Conservation (phyloP, 78 protist genomes). For the Dictyostelium purpureum region DNA sequence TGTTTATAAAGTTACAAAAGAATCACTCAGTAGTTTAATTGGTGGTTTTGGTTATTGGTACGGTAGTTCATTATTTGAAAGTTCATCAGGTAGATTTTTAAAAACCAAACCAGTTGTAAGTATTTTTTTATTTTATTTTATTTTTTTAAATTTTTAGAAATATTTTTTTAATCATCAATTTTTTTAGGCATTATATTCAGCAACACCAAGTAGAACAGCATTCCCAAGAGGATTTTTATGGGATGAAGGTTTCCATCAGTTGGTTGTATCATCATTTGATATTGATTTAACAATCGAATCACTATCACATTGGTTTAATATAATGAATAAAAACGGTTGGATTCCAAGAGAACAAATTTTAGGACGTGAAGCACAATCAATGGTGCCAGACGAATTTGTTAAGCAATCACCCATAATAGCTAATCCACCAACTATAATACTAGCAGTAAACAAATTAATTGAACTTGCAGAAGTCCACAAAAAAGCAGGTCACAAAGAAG, state of each 20-base stretch:
- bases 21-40: slow-evolving; percentile 80
- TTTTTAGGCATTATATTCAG: slow-evolving; percentile 70
- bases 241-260: slow-evolving; percentile 98
- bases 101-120: background rate
- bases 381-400: slow-evolving; percentile 45
- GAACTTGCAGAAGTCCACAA: background rate
- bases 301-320: slow-evolving; percentile 87
- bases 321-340: slow-evolving; percentile 95
- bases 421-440: slow-evolving; percentile 93
- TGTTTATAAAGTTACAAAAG: slow-evolving; percentile 19
- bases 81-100: background rate
- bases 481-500: background rate
- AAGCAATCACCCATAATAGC: slow-evolving; percentile 69
- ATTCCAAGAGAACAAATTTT: slow-evolving; percentile 97
- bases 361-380: slow-evolving; percentile 90
- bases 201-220: slow-evolving; percentile 93
- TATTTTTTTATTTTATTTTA: slow-evolving; percentile 21
- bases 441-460: slow-evolving; percentile 55
- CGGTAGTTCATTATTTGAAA: background rate
- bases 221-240: slow-evolving; percentile 98
- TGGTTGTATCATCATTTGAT: slow-evolving; percentile 84
- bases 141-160: background rate
- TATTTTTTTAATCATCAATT: background rate
- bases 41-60: slow-evolving; percentile 88
- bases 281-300: slow-evolving; percentile 62